Percentiles rank a stretch among this genome's conserved stretches.
Evolutionary conservation across 345 rosid genomes (phyloP).

Genomic region (Populus davidiana): DNA sequence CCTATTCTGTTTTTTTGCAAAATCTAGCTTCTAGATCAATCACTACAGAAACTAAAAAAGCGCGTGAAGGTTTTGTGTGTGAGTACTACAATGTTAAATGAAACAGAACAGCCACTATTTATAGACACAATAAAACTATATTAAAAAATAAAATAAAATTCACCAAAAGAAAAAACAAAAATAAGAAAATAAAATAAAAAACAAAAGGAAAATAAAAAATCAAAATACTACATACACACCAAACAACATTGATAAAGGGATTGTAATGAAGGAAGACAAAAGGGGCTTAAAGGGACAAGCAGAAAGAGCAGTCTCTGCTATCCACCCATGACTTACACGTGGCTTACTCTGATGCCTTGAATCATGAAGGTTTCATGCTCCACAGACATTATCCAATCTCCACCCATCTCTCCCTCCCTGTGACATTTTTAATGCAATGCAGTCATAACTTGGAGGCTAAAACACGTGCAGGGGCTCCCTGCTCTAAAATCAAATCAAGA

Average conservation of each 20-base stretch:
- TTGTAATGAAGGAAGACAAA: background rate
- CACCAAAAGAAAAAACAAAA: too few relatives aligned
- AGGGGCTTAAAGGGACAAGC: background rate
- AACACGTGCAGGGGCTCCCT: constrained; percentile 10
- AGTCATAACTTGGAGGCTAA: constrained; percentile 14
- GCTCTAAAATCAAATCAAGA: constrained; percentile 14
- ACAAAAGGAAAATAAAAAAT: background rate
- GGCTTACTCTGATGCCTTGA: background rate
- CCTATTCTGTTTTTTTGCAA: background rate
- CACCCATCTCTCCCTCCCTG: background rate
- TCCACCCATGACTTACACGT: constrained; percentile 7
- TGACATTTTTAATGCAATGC: constrained; percentile 8
- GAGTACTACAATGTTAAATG: background rate
- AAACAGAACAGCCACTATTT: background rate
- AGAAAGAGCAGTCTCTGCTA: constrained; percentile 1
- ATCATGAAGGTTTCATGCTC: constrained; percentile 6
- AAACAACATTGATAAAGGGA: background rate
- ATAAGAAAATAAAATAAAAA: too few relatives aligned
- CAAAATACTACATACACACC: background rate
- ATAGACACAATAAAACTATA: background rate
- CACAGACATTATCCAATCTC: background rate
- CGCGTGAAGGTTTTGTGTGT: background rate
- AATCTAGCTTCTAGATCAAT: background rate
- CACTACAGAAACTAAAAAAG: background rate
- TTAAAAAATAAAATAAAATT: background rate